Evolutionary conservation across 345 rosid genomes (phyloP).

Genomic region (Bretschneidera sinensis): DNA sequence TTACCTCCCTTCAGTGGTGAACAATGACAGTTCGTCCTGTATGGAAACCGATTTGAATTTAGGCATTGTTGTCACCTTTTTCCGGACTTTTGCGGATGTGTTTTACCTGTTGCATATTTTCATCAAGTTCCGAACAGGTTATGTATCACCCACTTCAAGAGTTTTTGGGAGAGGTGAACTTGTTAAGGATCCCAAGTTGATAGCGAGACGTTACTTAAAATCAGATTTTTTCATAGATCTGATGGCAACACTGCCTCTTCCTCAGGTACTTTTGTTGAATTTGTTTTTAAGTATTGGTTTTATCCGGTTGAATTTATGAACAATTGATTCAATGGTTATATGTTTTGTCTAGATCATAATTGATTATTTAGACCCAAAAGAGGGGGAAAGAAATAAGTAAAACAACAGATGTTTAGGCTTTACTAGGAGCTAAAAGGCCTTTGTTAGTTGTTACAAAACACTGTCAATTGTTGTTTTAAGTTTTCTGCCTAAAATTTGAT

Average conservation of each 20-base stretch:
- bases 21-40: slow-evolving; percentile 39
- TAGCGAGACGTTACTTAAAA: slow-evolving; percentile 59
- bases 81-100: slow-evolving; percentile 65
- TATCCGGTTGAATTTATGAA: too few relatives aligned
- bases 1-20: slow-evolving; percentile 55
- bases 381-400: too few relatives aligned
- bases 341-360: too few relatives aligned
- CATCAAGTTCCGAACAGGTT: slow-evolving; percentile 75
- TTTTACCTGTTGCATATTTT: slow-evolving; percentile 58
- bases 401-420: too few relatives aligned
- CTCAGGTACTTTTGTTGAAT: slow-evolving; percentile 42
- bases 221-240: slow-evolving; percentile 73
- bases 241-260: slow-evolving; percentile 72
- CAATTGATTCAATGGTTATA: background rate
- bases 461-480: too few relatives aligned
- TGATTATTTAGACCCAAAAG: too few relatives aligned
- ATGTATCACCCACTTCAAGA: slow-evolving; percentile 66
- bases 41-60: slow-evolving; percentile 53
- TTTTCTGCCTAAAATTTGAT: too few relatives aligned
- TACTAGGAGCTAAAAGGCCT: too few relatives aligned
- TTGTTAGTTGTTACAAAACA: too few relatives aligned
- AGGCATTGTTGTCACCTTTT: slow-evolving; percentile 66
- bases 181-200: slow-evolving; percentile 58
- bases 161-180: slow-evolving; percentile 85
- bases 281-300: too few relatives aligned